Evolutionary conservation across 2,329 filamentous ascomycete species (phyloP).

Genomic region (Cercospora brassicicola): DNA sequence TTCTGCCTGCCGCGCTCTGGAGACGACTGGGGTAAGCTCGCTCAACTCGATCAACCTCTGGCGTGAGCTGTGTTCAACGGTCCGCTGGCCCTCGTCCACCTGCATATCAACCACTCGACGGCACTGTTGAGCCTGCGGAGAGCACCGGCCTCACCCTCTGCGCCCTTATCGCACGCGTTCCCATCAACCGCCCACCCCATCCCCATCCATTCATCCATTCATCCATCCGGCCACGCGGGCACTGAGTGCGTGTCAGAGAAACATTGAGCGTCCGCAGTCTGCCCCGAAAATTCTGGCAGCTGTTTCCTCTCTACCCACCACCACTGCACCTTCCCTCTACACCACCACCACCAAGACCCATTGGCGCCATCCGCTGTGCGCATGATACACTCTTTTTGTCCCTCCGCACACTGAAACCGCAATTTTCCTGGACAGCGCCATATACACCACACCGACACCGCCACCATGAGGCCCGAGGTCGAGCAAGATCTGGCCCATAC

Average conservation of each 20-base stretch:
- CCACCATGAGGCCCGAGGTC: slow-evolving; percentile 87
- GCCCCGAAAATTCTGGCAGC: slow-evolving; percentile 19
- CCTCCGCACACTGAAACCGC: slow-evolving; percentile 5
- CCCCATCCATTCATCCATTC: background rate
- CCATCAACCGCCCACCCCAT: slow-evolving; percentile 4
- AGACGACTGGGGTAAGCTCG: slow-evolving; percentile 12
- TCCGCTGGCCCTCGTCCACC: slow-evolving; percentile 6
- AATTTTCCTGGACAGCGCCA: slow-evolving; percentile 18
- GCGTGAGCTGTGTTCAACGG: slow-evolving; percentile 11
- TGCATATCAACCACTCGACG: slow-evolving; percentile 15
- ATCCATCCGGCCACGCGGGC: background rate
- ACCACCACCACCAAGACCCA: slow-evolving; percentile 11
- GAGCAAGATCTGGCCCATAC: slow-evolving; percentile 99
- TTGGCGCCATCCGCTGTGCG: slow-evolving; percentile 13
- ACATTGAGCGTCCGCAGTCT: background rate
- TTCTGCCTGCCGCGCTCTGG: slow-evolving; percentile 9
- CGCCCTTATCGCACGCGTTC: slow-evolving; percentile 11
- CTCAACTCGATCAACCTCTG: slow-evolving; percentile 1
- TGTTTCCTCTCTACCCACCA: background rate
- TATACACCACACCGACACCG: slow-evolving; percentile 28
- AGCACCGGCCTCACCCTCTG: slow-evolving; percentile 4
- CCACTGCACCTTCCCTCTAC: slow-evolving; percentile 5
- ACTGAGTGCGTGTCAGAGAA: background rate
- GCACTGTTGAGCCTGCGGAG: slow-evolving; percentile 15
- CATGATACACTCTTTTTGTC: slow-evolving; percentile 26